Conservation (phyloP, 2,329 filamentous ascomycete genomes). For the Ophiostoma ulmi region DNA sequence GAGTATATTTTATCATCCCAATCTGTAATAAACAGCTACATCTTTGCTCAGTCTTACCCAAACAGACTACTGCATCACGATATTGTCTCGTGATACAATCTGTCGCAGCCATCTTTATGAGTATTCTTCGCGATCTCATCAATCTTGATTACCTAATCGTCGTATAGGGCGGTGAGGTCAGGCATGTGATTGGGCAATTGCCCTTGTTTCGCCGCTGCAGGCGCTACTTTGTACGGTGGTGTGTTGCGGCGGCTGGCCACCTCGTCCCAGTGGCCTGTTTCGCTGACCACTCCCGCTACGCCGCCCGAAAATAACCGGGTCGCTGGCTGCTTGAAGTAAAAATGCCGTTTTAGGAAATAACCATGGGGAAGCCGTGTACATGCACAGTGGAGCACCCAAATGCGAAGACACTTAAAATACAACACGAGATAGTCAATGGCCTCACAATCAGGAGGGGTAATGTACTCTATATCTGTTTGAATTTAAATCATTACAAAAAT, state of each 20-base stretch:
- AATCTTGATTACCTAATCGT: background rate
- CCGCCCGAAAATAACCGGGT: slow-evolving; percentile 20
- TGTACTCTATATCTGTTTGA: background rate
- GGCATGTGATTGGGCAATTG: slow-evolving; percentile 3
- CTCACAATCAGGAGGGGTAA: background rate
- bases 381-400: slow-evolving; percentile 8
- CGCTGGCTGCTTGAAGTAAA: slow-evolving; percentile 21
- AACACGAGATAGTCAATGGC: background rate
- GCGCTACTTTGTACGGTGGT: background rate
- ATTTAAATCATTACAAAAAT: background rate
- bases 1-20: too few relatives aligned
- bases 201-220: background rate
- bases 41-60: too few relatives aligned
- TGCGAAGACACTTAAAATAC: background rate
- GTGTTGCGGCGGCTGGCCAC: slow-evolving; percentile 8
- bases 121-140: background rate
- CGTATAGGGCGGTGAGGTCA: background rate
- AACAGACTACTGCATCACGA: background rate
- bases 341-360: slow-evolving; percentile 23
- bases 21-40: too few relatives aligned
- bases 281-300: slow-evolving; percentile 8
- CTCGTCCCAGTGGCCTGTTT: slow-evolving; percentile 6
- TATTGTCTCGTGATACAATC: background rate
- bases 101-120: too few relatives aligned
- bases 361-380: slow-evolving; percentile 1